phyloP scores from a whole-genome alignment of 306 rosid species.

The Lathyrus oleraceus region DNA sequence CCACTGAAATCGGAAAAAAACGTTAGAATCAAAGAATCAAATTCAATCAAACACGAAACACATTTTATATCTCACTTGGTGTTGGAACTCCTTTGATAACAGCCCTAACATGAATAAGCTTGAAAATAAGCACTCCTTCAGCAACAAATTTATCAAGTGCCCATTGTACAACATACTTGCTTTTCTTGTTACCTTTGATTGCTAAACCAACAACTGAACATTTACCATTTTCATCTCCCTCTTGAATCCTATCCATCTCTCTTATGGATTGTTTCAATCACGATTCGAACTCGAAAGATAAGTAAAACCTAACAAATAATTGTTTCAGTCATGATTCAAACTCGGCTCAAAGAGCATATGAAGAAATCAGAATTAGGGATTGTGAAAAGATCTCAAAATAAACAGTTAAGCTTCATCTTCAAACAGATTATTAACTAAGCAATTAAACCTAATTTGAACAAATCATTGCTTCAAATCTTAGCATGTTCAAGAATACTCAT shows the following conservation, averaged over 20 bases:
- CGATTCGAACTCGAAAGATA: not conserved
- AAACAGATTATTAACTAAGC: not conserved
- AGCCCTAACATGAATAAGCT: constrained; percentile 70
- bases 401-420: not conserved
- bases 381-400: not conserved
- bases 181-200: constrained; percentile 71
- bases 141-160: constrained; percentile 78
- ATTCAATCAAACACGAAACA: not conserved
- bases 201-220: constrained; percentile 66
- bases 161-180: constrained; percentile 79
- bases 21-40: constrained; percentile 4
- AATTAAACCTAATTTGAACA: not conserved
- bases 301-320: not conserved
- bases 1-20: constrained; percentile 58
- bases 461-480: not conserved
- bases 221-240: constrained; percentile 28
- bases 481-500: not conserved
- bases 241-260: constrained; percentile 49
- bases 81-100: constrained; percentile 73
- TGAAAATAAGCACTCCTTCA: constrained; percentile 60
- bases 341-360: not conserved
- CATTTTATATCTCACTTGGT: constrained; percentile 54
- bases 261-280: not conserved
- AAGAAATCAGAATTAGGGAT: not conserved
- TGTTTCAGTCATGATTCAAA: not conserved